Base-by-base conservation (phyloP, 208 protist genomes). In the Wallacemonas sp. region DNA sequence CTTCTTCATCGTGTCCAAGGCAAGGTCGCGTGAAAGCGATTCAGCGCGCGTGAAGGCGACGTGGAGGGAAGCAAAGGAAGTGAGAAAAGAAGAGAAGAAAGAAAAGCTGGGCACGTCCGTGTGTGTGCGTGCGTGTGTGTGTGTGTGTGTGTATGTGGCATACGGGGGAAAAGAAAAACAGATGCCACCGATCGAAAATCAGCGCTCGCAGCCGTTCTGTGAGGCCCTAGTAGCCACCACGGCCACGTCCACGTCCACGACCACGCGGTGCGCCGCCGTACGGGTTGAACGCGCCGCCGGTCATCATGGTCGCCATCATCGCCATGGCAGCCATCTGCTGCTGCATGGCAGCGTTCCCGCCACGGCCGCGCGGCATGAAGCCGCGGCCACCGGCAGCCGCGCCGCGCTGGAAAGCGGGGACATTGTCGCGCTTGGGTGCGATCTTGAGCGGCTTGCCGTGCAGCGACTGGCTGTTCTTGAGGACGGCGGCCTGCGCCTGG, bases 271-370 rank as follows among this genome's bases (percentile, higher is more conserved):
- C 20, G 12, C 68, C 71, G 28, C 63, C 72, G 57, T 87, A 92
- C 10, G 91, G 91, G 54, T 67, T 85, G 72, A 92, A 96, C 28
- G 28, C 76, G 18, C 62, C 77, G 11, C 77, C 81, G 25, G 61
- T 81, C 85, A 95, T 93, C 87, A 95, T 93, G 0, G 77, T 82
- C 2, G 84, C 86, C 79, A 96, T 84, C 86, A 93, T 91, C 8
- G 82, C 83, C 75, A 94, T 67, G 16, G 82, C 87, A 2, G 86
- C 86, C 69, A 90, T 81, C 71, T 87, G 80, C 70, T 83, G 74
- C 59, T 86, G 77, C 77, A 82, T 75, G 28, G 71, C 59, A 36
- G 62, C 61, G 28, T 74, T 79, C 1, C 69, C 62, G 18, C 76
- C 68, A 48, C 77, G 63, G 25, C 72, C 76, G 0, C 73, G 57